Evolutionary conservation across 2,329 filamentous ascomycete genomes (phyloP).

Genomic region (Nothophoma quercina): DNA sequence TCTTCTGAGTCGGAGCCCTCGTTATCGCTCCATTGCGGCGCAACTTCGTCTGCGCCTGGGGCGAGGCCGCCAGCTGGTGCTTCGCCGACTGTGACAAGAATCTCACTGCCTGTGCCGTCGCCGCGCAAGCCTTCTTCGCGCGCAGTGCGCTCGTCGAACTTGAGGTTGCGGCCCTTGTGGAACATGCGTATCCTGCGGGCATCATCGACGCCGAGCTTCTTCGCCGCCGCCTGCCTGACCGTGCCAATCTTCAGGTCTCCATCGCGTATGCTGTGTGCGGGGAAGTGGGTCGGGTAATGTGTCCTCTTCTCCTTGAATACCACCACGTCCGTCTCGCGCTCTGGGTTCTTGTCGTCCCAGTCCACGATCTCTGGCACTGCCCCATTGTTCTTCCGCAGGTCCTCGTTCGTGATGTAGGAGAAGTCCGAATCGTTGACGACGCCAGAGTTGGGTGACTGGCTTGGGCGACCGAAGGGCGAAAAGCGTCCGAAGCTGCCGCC

Average conservation of each 20-base stretch:
- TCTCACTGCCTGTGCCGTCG: slow-evolving; percentile 66
- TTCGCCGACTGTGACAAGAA: slow-evolving; percentile 66
- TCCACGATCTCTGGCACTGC: slow-evolving; percentile 52
- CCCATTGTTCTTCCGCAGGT: slow-evolving; percentile 60
- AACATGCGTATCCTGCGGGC: slow-evolving; percentile 69
- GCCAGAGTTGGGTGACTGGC: slow-evolving; percentile 49
- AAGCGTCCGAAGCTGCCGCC: slow-evolving; percentile 55
- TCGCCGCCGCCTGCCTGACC: slow-evolving; percentile 70
- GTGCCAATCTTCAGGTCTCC: slow-evolving; percentile 73
- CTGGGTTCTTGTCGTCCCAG: slow-evolving; percentile 49
- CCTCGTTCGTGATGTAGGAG: slow-evolving; percentile 82
- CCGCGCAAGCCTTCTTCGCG: slow-evolving; percentile 65
- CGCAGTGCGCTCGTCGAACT: slow-evolving; percentile 66
- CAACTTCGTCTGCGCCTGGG: slow-evolving; percentile 47
- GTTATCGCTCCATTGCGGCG: slow-evolving; percentile 41
- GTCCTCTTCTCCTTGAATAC: slow-evolving; percentile 72
- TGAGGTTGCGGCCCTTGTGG: slow-evolving; percentile 76
- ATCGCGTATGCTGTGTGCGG: slow-evolving; percentile 77
- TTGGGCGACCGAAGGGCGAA: slow-evolving; percentile 57
- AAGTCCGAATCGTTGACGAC: slow-evolving; percentile 79
- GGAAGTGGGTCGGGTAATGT: slow-evolving; percentile 75
- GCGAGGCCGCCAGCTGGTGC: slow-evolving; percentile 52
- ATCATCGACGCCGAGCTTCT: slow-evolving; percentile 70
- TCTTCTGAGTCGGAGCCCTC: slow-evolving; percentile 52
- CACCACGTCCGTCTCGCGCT: slow-evolving; percentile 72